These are phyloP conservation scores for Ceratobasidium sp. DNA, from an alignment of 1,284 basidiomycete species.

Conservation along the genomic window DNA sequence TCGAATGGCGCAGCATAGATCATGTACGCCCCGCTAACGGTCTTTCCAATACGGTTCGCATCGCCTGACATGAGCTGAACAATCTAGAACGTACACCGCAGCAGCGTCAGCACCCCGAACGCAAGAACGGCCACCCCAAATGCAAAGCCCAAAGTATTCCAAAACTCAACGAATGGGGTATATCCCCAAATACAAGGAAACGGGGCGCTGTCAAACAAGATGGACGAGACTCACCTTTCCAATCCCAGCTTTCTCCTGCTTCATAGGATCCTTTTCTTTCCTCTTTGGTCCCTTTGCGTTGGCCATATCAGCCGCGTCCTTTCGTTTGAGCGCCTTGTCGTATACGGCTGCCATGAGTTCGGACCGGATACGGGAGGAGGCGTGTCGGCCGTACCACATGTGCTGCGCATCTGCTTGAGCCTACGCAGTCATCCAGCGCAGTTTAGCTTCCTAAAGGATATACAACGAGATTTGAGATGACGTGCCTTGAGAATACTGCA, in stretches of 20 bases:
- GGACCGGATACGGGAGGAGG: conserved; percentile 71
- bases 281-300: conserved; percentile 51
- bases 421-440: conserved; percentile 45
- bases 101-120: too few species aligned
- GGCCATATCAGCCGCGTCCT: conserved; percentile 65
- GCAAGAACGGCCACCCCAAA: too few species aligned
- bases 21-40: conserved; percentile 59
- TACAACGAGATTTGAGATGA: conserved; percentile 36
- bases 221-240: conserved; percentile 58
- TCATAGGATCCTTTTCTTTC: conserved; percentile 53
- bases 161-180: neutral
- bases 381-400: conserved; percentile 81
- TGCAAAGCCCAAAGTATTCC: neutral
- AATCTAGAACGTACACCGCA: too few species aligned
- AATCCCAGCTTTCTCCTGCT: conserved; percentile 54
- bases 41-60: conserved; percentile 47
- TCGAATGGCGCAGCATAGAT: conserved; percentile 69
- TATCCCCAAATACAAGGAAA: neutral
- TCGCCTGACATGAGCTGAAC: conserved; percentile 79
- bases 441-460: conserved; percentile 17
- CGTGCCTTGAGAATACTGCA: conserved; percentile 63
- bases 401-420: conserved; percentile 79
- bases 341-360: conserved; percentile 87
- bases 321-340: conserved; percentile 87
- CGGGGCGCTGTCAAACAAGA: conserved; percentile 55